A percentile compares a stretch with the other conserved stretches of the same genome.
phyloP scores from a whole-genome alignment of 139 green algal genomes.

The Tetradesmus lagerheimii region DNA sequence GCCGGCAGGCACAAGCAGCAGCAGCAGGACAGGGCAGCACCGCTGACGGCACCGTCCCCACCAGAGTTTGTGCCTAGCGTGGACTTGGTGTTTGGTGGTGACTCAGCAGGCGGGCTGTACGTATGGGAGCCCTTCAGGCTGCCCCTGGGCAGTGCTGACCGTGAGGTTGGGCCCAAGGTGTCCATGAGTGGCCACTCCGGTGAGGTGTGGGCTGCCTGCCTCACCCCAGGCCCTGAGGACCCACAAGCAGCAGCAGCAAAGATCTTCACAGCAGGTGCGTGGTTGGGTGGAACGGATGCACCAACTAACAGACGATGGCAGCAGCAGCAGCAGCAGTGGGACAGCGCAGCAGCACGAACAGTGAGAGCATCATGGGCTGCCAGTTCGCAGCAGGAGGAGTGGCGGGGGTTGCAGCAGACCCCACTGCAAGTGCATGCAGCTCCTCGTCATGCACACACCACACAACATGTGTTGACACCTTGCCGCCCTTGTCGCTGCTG shows the following conservation, averaged over 20 bases:
- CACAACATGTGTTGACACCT: not conserved
- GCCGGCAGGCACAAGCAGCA: not conserved
- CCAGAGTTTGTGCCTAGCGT: conserved; percentile 6
- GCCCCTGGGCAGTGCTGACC: not conserved
- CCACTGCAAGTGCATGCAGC: not conserved
- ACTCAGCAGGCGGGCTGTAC: conserved; percentile 46
- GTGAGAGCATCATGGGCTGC: too few species aligned
- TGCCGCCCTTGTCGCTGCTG: not conserved
- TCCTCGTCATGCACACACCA: not conserved
- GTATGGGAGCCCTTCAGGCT: conserved; percentile 53
- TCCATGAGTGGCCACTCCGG: conserved; percentile 51
- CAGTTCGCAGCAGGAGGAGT: too few species aligned
- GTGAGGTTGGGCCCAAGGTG: conserved; percentile 27
- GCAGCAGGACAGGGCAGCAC: not conserved
- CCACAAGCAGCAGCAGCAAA: conserved; percentile 29
- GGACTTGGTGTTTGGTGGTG: conserved; percentile 35
- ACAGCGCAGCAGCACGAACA: not conserved
- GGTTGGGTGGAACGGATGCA: not conserved
- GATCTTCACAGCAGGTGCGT: conserved; percentile 53
- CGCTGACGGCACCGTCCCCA: not conserved
- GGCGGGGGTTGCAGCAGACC: not conserved
- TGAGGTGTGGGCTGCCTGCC: conserved; percentile 57
- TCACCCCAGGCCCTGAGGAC: conserved; percentile 52
- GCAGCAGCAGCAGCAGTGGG: not conserved
- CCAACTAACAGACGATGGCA: not conserved